Percentiles rank a stretch among this genome's conserved stretches.
These are phyloP conservation scores for Mycena galopus DNA, from an alignment of 768 basidiomycete species.

Conservation along the genomic window DNA sequence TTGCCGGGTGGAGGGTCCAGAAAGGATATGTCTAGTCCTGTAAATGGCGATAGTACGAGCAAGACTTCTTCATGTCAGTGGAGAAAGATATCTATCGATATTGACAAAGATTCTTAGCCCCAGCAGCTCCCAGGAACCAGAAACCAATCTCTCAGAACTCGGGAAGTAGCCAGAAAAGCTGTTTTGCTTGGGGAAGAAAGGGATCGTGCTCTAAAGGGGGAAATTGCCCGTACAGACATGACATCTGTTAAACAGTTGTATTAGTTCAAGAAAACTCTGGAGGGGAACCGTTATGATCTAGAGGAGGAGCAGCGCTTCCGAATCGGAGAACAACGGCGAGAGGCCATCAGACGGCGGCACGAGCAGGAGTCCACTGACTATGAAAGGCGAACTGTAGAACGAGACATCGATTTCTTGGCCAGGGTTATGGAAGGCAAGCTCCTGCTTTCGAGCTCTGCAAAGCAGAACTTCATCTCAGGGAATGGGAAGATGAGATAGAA, in stretches of 20 bases:
- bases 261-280: constrained; percentile 4
- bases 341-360: constrained; percentile 15
- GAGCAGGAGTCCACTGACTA: constrained; percentile 13
- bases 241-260: constrained; percentile 4
- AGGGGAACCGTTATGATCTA: constrained; percentile 3
- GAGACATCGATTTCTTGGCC: constrained; percentile 8
- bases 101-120: constrained; percentile 11
- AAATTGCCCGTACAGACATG: constrained; percentile 15
- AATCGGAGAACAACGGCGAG: constrained; percentile 13
- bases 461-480: constrained; percentile 1
- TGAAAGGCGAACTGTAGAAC: constrained; percentile 12
- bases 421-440: constrained; percentile 8
- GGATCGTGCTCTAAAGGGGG: constrained; percentile 11
- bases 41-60: constrained; percentile 9
- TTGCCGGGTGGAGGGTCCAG: constrained; percentile 10
- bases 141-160: constrained; percentile 6
- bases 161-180: constrained; percentile 9
- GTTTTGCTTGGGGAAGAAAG: constrained; percentile 17
- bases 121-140: constrained; percentile 7
- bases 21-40: constrained; percentile 3
- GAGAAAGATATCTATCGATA: background rate
- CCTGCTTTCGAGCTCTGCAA: constrained; percentile 6
- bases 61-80: constrained; percentile 7
- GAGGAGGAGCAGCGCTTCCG: constrained; percentile 10
- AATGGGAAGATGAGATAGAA: constrained; percentile 13